Evolutionary conservation across 192 early-diverging fungal species (phyloP).

Genomic region (Coemansia sp.): DNA sequence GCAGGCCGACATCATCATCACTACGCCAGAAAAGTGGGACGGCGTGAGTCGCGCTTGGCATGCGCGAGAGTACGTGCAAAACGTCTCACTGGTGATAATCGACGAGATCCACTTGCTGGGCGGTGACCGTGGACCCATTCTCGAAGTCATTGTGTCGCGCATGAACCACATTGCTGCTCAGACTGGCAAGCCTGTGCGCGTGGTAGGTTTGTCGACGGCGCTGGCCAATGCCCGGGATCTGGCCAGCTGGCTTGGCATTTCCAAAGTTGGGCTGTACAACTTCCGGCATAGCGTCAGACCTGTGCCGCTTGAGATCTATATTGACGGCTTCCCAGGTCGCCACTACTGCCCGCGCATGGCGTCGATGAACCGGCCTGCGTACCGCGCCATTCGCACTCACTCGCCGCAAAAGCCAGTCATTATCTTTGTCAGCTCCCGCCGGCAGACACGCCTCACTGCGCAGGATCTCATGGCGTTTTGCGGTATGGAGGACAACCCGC

Average conservation of each 20-base stretch:
- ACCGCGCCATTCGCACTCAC: constrained; percentile 90
- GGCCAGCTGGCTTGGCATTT: constrained; percentile 95
- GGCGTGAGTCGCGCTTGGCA: constrained; percentile 93
- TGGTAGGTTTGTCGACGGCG: constrained; percentile 95
- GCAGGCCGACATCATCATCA: constrained; percentile 93
- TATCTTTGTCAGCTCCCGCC: constrained; percentile 96
- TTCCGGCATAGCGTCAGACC: constrained; percentile 97
- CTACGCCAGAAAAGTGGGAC: constrained; percentile 99
- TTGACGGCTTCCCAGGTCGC: constrained; percentile 94
- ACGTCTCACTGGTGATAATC: constrained; percentile 90
- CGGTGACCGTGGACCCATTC: constrained; percentile 93
- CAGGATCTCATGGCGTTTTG: constrained; percentile 94
- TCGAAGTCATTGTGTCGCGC: constrained; percentile 97
- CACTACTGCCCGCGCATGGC: constrained; percentile 99
- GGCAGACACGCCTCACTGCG: constrained; percentile 95
- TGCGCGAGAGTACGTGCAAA: constrained; percentile 82
- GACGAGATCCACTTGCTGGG: constrained; percentile 99
- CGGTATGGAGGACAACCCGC: constrained; percentile 89
- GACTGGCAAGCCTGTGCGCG: constrained; percentile 71
- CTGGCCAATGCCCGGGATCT: constrained; percentile 95
- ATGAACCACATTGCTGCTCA: constrained; percentile 96
- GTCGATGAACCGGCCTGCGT: constrained; percentile 98
- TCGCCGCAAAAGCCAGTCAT: constrained; percentile 93
- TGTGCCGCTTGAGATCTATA: constrained; percentile 95
- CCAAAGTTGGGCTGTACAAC: constrained; percentile 86